Evolutionary conservation across 2,329 filamentous ascomycete species (phyloP).

Genomic region (Colletotrichum tanaceti): DNA sequence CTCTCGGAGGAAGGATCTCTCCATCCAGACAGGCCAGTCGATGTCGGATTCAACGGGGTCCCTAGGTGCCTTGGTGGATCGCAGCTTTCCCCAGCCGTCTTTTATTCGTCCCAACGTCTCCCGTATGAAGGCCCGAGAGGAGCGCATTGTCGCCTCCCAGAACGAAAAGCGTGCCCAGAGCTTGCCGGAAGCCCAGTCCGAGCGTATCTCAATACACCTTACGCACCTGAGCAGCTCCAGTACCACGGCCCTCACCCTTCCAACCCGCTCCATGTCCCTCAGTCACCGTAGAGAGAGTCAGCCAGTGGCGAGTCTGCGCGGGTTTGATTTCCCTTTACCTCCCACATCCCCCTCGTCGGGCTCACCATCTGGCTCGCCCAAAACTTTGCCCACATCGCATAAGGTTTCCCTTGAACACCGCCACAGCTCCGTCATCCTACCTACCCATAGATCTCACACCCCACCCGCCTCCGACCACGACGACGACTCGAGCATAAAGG

Average conservation of each 20-base stretch:
- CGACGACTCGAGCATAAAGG: conserved; percentile 44
- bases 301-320: conserved; percentile 47
- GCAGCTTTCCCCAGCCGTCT: conserved; percentile 62
- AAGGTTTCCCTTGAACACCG: conserved; percentile 33
- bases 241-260: conserved; percentile 21
- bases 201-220: conserved; percentile 40
- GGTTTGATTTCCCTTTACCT: conserved; percentile 54
- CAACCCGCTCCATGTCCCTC: conserved; percentile 36
- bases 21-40: conserved; percentile 6
- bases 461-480: conserved; percentile 51
- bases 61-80: conserved; percentile 46
- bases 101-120: conserved; percentile 67
- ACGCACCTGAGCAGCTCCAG: conserved; percentile 37
- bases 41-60: conserved; percentile 14
- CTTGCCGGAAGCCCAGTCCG: conserved; percentile 38
- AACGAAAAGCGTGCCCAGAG: conserved; percentile 35
- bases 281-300: conserved; percentile 18
- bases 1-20: conserved; percentile 53
- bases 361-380: conserved; percentile 33
- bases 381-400: conserved; percentile 9
- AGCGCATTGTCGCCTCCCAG: conserved; percentile 44
- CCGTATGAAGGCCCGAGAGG: conserved; percentile 69
- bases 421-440: conserved; percentile 40
- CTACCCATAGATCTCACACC: conserved; percentile 46
- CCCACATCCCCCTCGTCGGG: conserved; percentile 45